Evolutionary conservation across 257 asterid species (phyloP), one percentile per base, ranked within the genome.

Genomic region (Nicotiana benthamiana): DNA sequence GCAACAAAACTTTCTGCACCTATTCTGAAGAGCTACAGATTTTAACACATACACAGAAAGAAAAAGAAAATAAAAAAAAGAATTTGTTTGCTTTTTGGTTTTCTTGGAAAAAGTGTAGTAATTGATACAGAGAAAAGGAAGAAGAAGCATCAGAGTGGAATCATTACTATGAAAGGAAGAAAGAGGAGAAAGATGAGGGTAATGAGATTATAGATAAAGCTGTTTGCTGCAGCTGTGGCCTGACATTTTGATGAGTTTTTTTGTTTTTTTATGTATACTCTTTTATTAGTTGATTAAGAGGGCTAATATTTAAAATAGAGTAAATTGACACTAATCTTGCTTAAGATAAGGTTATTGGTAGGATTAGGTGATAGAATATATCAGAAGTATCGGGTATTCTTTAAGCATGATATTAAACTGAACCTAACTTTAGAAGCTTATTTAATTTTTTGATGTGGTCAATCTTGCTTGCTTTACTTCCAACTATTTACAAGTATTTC

Each of bases 1-100:
- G 84, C 89, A 83, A 75, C 86, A 85, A 43, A 81, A 90, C 94
- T 90, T 91, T 91, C 90, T 90, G 91, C 43, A 85, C 86, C 91
- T 76, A 80, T 83, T 66, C 83, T 81, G 87, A 82, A 84, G 72
- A 77, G 85, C 70, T 83, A 84, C 87, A 87, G 86, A 86, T 80
- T 80, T 82, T 84, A 79, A 85, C 91, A 86, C 89, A 87, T 75
- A 82, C 16, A 75, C 64, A 80, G 83, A 85, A 85, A 84, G 16
- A 60, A 87, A 83, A 77, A 63, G 67, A 79, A 83, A 86, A 80
- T 51, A 66, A 66, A 79, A 67, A 67, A 9, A 9, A 17, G 36
- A 32, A 32, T 32, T 32, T 5, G 83, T 79, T 83, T 81, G 82
- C 81, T 61, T 82, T 51, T 86, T 79, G 84, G 77, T 30, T 80